Conservation (phyloP, 805 yeast genomes). For the Ogataea siamensis region DNA sequence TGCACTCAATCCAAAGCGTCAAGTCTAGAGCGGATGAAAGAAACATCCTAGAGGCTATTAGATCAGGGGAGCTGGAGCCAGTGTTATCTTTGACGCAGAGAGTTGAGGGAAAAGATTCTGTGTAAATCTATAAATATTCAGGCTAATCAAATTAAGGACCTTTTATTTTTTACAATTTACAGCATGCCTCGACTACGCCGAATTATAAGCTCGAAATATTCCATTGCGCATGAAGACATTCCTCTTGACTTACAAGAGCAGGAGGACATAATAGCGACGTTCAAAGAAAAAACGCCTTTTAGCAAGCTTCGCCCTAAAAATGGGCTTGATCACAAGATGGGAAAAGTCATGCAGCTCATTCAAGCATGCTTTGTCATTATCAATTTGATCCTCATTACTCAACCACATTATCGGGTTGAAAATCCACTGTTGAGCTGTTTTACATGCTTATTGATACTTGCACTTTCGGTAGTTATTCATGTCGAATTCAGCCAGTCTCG, state of each 20-base stretch:
- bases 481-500: slow-evolving; percentile 15
- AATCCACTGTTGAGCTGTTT: slow-evolving; percentile 27
- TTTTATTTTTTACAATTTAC: background rate
- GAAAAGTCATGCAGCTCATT: slow-evolving; percentile 15
- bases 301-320: slow-evolving; percentile 12
- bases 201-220: slow-evolving; percentile 27
- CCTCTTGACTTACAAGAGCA: slow-evolving; percentile 30
- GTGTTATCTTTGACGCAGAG: slow-evolving; percentile 19
- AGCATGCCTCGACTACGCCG: slow-evolving; percentile 33
- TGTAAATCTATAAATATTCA: slow-evolving; percentile 8
- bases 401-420: slow-evolving; percentile 29
- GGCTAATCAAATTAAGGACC: too few relatives aligned
- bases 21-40: slow-evolving; percentile 20
- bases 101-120: slow-evolving; percentile 11
- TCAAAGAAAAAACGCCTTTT: slow-evolving; percentile 23
- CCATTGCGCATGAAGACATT: slow-evolving; percentile 15
- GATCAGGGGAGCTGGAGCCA: slow-evolving; percentile 22
- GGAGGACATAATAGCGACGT: slow-evolving; percentile 15
- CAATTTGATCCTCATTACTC: slow-evolving; percentile 27
- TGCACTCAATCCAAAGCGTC: slow-evolving; percentile 18
- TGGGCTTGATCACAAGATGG: slow-evolving; percentile 10
- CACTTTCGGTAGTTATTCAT: slow-evolving; percentile 22
- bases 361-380: slow-evolving; percentile 21
- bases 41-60: slow-evolving; percentile 17
- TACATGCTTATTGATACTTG: slow-evolving; percentile 24